A percentile compares a stretch with the other conserved stretches of the same genome.
Evolutionary conservation across 192 early-diverging fungal species (phyloP).

Genomic region (Backusella australiensis): DNA sequence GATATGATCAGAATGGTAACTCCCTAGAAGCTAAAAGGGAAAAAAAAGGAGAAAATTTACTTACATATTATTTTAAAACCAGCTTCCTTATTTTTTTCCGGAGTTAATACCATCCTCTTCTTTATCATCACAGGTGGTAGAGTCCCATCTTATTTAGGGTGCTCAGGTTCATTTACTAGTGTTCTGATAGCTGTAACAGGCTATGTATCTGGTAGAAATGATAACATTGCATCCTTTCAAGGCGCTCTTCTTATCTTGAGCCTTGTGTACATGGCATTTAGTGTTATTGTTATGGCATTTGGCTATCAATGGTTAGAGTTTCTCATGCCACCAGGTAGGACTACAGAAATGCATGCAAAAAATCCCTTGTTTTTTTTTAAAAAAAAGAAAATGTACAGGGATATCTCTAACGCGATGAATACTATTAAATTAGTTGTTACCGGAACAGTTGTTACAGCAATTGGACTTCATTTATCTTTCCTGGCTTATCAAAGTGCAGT

Average conservation of each 20-base stretch:
- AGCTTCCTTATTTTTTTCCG: conserved; percentile 50
- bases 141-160: conserved; percentile 56
- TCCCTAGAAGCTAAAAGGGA: neutral
- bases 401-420: neutral
- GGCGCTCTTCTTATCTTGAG: conserved; percentile 49
- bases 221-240: conserved; percentile 40
- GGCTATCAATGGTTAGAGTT: conserved; percentile 45
- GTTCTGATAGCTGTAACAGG: conserved; percentile 40
- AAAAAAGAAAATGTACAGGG: neutral
- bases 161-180: conserved; percentile 49
- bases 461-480: conserved; percentile 46
- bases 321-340: conserved; percentile 48
- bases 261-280: conserved; percentile 35
- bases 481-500: conserved; percentile 40
- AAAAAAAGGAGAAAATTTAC: neutral
- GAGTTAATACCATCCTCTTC: conserved; percentile 50
- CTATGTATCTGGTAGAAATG: conserved; percentile 33
- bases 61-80: conserved; percentile 4
- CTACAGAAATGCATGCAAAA: neutral
- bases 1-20: conserved; percentile 45
- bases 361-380: neutral
- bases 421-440: conserved; percentile 40
- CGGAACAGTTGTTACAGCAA: conserved; percentile 46
- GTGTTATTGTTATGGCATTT: conserved; percentile 36
- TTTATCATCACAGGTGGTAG: conserved; percentile 49